Percentiles rank a stretch among this genome's conserved stretches.
phyloP scores from a whole-genome alignment of 768 basidiomycete species.

The Boletus edulis region DNA sequence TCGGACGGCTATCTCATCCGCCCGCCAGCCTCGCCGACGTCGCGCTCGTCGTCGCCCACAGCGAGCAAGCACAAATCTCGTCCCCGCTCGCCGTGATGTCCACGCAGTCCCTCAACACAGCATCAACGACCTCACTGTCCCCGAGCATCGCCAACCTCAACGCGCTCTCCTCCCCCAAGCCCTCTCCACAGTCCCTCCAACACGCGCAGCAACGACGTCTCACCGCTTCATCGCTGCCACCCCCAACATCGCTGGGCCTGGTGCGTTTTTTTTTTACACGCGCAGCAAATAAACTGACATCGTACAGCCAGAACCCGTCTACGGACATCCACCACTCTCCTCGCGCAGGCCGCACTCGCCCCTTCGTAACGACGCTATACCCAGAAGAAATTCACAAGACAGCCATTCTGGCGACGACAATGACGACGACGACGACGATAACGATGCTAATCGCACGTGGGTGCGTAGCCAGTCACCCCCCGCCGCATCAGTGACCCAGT shows the following conservation, averaged over 20 bases:
- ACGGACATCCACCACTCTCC: slow-evolving; percentile 32
- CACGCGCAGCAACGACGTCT: slow-evolving; percentile 35
- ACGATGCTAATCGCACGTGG: slow-evolving; percentile 24
- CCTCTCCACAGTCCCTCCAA: slow-evolving; percentile 15
- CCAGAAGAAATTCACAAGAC: slow-evolving; percentile 49
- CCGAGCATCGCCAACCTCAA: slow-evolving; percentile 34
- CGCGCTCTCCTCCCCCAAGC: slow-evolving; percentile 29
- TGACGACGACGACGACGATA: slow-evolving; percentile 35
- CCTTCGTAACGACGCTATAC: slow-evolving; percentile 59
- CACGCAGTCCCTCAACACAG: slow-evolving; percentile 29
- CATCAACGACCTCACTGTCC: slow-evolving; percentile 33
- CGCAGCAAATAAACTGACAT: slow-evolving; percentile 1
- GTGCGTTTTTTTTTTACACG: slow-evolving; percentile 20
- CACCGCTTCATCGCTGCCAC: slow-evolving; percentile 35
- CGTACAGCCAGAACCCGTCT: slow-evolving; percentile 44
- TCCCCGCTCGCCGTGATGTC: slow-evolving; percentile 25
- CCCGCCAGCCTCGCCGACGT: slow-evolving; percentile 7
- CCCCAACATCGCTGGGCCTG: slow-evolving; percentile 40
- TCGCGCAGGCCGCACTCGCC: slow-evolving; percentile 64
- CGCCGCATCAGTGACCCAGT: slow-evolving; percentile 66
- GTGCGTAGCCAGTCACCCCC: slow-evolving; percentile 50
- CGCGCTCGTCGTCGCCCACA: slow-evolving; percentile 28
- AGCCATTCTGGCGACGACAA: slow-evolving; percentile 42
- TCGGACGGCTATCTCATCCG: slow-evolving; percentile 11
- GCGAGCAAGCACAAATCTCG: slow-evolving; percentile 24